Evolutionary conservation across 805 yeast genomes (phyloP).

Genomic region (Zygosaccharomyces bisporus): DNA sequence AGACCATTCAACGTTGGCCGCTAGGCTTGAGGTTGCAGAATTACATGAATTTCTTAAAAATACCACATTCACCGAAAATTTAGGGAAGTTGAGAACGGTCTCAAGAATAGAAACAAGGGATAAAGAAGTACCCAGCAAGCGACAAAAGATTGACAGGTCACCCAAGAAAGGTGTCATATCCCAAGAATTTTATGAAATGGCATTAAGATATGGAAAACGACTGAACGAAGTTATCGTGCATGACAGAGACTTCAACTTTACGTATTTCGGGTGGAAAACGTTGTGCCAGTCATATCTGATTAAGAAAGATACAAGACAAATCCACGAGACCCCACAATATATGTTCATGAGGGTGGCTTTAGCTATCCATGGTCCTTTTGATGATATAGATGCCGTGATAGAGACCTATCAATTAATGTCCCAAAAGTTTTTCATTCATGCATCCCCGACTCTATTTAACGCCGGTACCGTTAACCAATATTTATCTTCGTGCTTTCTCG

Average conservation of each 20-base stretch:
- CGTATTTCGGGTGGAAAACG: slow-evolving; percentile 87
- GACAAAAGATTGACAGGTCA: slow-evolving; percentile 62
- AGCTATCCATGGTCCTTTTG: slow-evolving; percentile 72
- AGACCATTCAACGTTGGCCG: slow-evolving; percentile 92
- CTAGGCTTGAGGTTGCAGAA: slow-evolving; percentile 87
- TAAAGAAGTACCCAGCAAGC: slow-evolving; percentile 71
- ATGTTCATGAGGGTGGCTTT: slow-evolving; percentile 84
- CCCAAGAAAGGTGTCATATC: slow-evolving; percentile 68
- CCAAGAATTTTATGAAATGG: slow-evolving; percentile 56
- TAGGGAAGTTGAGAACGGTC: slow-evolving; percentile 10
- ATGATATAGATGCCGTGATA: slow-evolving; percentile 54
- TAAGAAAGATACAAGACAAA: slow-evolving; percentile 43
- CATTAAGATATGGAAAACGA: slow-evolving; percentile 54
- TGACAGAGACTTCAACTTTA: slow-evolving; percentile 68
- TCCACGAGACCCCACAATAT: slow-evolving; percentile 82
- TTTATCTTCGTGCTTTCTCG: slow-evolving; percentile 87
- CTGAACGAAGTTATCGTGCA: slow-evolving; percentile 67
- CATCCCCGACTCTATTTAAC: slow-evolving; percentile 91
- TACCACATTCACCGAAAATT: slow-evolving; percentile 17
- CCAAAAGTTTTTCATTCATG: slow-evolving; percentile 79
- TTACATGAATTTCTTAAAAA: slow-evolving; percentile 64
- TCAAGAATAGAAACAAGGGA: neutral
- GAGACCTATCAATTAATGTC: slow-evolving; percentile 90
- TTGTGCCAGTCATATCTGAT: slow-evolving; percentile 78
- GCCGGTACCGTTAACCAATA: slow-evolving; percentile 85